A percentile compares a stretch with the other conserved stretches of the same genome.
Conservation (phyloP, 208 protist genomes). For the Naegleria fowleri region DNA sequence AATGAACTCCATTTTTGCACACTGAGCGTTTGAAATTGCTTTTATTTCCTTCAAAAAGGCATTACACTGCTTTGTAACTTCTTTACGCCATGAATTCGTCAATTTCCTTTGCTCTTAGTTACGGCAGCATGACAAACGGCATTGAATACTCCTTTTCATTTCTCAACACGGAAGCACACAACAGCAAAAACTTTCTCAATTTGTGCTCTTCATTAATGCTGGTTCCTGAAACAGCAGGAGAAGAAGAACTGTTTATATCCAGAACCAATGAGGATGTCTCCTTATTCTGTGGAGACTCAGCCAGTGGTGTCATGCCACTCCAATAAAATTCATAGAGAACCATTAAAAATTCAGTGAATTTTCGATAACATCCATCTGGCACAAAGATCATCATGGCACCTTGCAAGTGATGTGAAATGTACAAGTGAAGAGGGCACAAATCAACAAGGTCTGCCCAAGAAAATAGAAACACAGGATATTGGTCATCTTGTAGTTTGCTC, state of each 20-base stretch:
- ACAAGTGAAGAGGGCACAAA: neutral
- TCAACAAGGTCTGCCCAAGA: neutral
- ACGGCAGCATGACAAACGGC: neutral
- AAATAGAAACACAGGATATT: constrained; percentile 27
- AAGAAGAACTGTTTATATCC: neutral
- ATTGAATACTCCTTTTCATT: neutral
- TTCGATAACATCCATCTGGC: neutral
- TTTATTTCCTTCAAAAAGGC: no score
- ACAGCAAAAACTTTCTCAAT: neutral
- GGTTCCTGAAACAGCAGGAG: neutral
- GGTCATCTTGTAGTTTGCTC: neutral
- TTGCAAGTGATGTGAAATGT: neutral
- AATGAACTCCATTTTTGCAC: no score
- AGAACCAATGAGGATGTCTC: neutral
- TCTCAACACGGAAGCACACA: neutral
- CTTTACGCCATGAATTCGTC: no score
- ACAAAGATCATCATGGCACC: neutral
- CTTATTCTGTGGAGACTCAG: neutral
- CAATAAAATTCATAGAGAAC: neutral
- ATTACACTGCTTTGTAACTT: no score
- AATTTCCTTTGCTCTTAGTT: no score
- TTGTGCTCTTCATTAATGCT: neutral
- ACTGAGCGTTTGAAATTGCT: no score
- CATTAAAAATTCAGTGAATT: neutral
- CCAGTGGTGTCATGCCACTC: neutral